phyloP scores from a whole-genome alignment of 1,284 basidiomycete species.

The Rhodotorula sp. region DNA sequence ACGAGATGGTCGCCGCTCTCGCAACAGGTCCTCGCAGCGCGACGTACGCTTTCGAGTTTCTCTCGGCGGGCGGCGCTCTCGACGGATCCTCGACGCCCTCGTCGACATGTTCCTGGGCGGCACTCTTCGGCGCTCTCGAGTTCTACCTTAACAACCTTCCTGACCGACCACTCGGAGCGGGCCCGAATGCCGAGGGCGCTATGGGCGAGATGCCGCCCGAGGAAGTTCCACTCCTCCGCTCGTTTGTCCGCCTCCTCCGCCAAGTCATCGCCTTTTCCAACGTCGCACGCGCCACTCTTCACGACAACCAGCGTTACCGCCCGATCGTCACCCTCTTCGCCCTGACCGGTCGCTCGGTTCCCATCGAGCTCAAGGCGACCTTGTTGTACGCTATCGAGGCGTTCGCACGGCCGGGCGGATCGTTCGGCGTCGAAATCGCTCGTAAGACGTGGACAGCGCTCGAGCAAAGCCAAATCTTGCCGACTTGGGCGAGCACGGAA shows the following conservation, averaged over 20 bases:
- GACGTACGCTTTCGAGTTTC: constrained; percentile 78
- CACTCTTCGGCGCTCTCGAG: constrained; percentile 58
- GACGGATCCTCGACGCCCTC: constrained; percentile 50
- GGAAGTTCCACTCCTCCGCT: constrained; percentile 72
- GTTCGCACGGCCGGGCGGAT: constrained; percentile 61
- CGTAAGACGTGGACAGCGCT: constrained; percentile 75
- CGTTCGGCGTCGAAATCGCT: constrained; percentile 72
- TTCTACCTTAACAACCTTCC: constrained; percentile 54
- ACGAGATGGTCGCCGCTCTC: constrained; percentile 83
- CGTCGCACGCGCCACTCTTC: constrained; percentile 73
- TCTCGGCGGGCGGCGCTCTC: constrained; percentile 49
- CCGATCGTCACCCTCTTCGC: constrained; percentile 75
- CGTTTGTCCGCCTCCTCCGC: constrained; percentile 76
- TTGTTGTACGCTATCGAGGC: constrained; percentile 79
- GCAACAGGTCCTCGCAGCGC: constrained; percentile 79
- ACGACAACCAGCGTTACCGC: constrained; percentile 64
- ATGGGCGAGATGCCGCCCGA: constrained; percentile 59
- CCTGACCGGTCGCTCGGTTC: constrained; percentile 73
- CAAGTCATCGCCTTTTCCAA: constrained; percentile 75
- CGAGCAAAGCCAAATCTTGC: constrained; percentile 71
- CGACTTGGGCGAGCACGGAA: constrained; percentile 40
- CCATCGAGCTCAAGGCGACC: constrained; percentile 86
- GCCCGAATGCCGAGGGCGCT: constrained; percentile 42
- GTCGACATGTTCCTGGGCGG: constrained; percentile 51
- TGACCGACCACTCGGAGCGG: constrained; percentile 45